phyloP scores from a whole-genome alignment of 108 stramenopile genomes.

The Skeletonema tropicum region DNA sequence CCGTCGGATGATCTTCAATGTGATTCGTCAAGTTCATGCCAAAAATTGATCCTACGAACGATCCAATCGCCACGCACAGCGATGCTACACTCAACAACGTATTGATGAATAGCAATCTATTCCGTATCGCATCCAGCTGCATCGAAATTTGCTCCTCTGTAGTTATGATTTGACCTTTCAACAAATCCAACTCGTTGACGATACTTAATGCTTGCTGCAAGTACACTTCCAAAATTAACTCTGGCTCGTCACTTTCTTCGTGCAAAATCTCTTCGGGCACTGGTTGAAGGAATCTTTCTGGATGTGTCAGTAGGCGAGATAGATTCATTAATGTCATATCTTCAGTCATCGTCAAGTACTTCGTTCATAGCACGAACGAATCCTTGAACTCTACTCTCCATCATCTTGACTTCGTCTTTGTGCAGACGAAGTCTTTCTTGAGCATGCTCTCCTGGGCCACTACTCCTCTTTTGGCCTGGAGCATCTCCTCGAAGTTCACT shows the following conservation, averaged over 20 bases:
- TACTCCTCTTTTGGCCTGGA: not conserved
- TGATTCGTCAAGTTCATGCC: conserved; percentile 85
- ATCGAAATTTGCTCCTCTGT: conserved; percentile 80
- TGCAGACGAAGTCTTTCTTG: conserved; percentile 70
- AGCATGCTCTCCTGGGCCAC: conserved; percentile 53
- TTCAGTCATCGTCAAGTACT: conserved; percentile 85
- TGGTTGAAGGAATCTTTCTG: conserved; percentile 86
- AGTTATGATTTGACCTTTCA: conserved; percentile 77
- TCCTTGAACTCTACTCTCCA: conserved; percentile 77
- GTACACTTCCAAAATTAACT: conserved; percentile 84
- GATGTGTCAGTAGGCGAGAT: conserved; percentile 77
- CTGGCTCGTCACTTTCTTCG: conserved; percentile 90
- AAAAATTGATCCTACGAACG: conserved; percentile 76
- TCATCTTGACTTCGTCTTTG: conserved; percentile 75
- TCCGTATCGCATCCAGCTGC: conserved; percentile 74
- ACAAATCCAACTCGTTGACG: conserved; percentile 67
- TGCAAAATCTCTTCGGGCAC: conserved; percentile 72
- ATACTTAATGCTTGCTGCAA: conserved; percentile 73
- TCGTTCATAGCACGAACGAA: conserved; percentile 79
- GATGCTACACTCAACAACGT: conserved; percentile 71
- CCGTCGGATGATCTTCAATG: conserved; percentile 52
- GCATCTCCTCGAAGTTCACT: conserved; percentile 49
- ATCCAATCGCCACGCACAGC: conserved; percentile 58
- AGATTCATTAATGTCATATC: conserved; percentile 92
- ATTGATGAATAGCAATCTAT: conserved; percentile 78